Evolutionary conservation across 305 asterid genomes (phyloP), one percentile per base, ranked within the genome.

Genomic region (Fraxinus nigra): DNA sequence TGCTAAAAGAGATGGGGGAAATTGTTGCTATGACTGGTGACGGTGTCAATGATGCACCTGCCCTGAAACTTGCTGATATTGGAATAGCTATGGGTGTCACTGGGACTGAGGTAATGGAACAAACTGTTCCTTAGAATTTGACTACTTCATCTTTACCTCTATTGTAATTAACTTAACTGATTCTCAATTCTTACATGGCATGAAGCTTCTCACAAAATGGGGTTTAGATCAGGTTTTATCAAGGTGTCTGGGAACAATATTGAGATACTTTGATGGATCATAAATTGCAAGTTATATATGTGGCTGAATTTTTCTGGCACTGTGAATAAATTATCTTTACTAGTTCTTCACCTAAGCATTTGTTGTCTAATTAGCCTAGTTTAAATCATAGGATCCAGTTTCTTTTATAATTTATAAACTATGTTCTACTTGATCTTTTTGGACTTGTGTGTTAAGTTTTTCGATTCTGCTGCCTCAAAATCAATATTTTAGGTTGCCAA

Each of bases 1-100:
- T 94, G 89, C 92, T 95, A 34, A 94, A 94, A 86, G 98, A 90
- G 38, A 88, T 88, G 90, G 98, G 95, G 4, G 98, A 94, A 84
- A 80, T 95, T 65, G 99, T 95, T 84, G 98, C 99, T 9, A 95
- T 95, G 98, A 95, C 98, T 43, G 99, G 99, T 35, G 99, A 95
- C 82, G 99, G 99, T 14, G 97, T 95, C 54, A 95, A 94, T 84
- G 99, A 96, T 88, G 99, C 99, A 56, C 99, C 99, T 51, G 99
- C 99, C 4, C 83, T 96, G 14, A 96, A 94, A 88, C 94, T 93
- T 37, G 98, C 99, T 76, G 98, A 94, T 85, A 92, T 95, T 81
- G 99, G 99, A 63, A 94, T 95, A 65, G 97, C 99, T 38, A 95
- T 95, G 99, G 99, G 99, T 63, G 89, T 95, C 63, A 82, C 98